Evolutionary conservation across 2,329 filamentous ascomycete species (phyloP), one percentile per base, ranked within the genome.

Genomic region (Lachnellula willkommii): DNA sequence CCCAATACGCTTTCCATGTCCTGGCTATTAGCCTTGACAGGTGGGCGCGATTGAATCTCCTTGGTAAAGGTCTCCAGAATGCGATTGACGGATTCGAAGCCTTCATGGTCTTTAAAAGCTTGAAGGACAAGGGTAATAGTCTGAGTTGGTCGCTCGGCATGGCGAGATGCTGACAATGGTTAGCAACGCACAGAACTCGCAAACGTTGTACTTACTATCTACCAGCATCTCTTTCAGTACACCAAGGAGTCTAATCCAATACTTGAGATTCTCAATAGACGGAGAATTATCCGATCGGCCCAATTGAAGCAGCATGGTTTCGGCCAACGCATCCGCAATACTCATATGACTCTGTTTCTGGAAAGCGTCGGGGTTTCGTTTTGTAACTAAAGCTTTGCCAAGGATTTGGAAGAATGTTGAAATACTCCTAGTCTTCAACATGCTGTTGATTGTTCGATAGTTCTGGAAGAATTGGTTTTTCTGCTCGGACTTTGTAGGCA

Each of bases 331-430:
- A 59, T 81, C 78, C 22, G 82, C 80, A 49, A 87, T 74, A 52
- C 75, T 74, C 37, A 81, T 64, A 58, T 87, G 82, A 36, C 54
- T 79, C 75, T 52, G 75, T 73, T 60, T 81, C 72, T 54, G 77
- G 61, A 77, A 86, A 2, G 75, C 65, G 64, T 96, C 91, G 28
- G 83, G 79, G 59, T 84, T 84, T 50, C 91, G 84, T 56, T 90
- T 88, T 45, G 84, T 83, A 4, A 95, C 78, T 22, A 97, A 76
- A 15, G 88, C 83, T 70, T 90, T 94, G 12, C 93, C 93, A 45
- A 97, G 76, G 1, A 85, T 87, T 66, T 95, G 90, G 68, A 96
- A 88, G 63, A 97, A 88, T 0, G 88, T 86, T 17, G 90, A 88
- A n/a, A 92, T 47, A 64, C 95, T 81, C 36, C 89, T 86, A 65